Conservation (phyloP, 2,329 filamentous ascomycete species). For the Pleoardoris graminearum region DNA sequence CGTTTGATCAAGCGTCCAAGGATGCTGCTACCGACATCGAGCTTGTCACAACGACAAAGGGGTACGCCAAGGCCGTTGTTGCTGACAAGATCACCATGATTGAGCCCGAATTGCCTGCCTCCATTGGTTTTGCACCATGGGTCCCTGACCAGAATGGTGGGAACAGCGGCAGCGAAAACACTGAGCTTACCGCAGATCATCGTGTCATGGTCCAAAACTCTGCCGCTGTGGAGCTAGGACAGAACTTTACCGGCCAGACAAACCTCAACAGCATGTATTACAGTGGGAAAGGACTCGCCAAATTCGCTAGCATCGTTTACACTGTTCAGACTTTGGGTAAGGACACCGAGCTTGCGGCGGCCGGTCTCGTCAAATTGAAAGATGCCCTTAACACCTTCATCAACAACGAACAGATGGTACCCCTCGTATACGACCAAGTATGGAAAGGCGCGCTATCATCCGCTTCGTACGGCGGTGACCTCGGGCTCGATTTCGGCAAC, state of each 20-base stretch:
- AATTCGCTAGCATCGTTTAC: slow-evolving; percentile 53
- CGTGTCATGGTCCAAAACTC: slow-evolving; percentile 63
- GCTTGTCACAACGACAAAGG: slow-evolving; percentile 84
- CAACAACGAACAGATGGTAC: slow-evolving; percentile 52
- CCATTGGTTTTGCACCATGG: slow-evolving; percentile 83
- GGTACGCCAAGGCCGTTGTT: slow-evolving; percentile 70
- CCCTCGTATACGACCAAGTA: slow-evolving; percentile 59
- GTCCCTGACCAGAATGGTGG: slow-evolving; percentile 51
- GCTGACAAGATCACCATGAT: slow-evolving; percentile 64
- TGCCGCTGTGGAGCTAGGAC: slow-evolving; percentile 71
- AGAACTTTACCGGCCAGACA: slow-evolving; percentile 74
- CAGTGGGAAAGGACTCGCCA: slow-evolving; percentile 62
- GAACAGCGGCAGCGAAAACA: slow-evolving; percentile 37
- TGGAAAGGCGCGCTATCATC: slow-evolving; percentile 87
- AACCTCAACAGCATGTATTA: slow-evolving; percentile 93
- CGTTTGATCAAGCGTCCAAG: slow-evolving; percentile 64
- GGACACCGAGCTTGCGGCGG: slow-evolving; percentile 59
- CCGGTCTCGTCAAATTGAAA: slow-evolving; percentile 56
- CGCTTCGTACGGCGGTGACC: slow-evolving; percentile 63
- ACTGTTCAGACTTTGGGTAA: slow-evolving; percentile 60
- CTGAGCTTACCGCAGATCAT: slow-evolving; percentile 51
- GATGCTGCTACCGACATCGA: slow-evolving; percentile 57
- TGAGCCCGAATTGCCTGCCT: slow-evolving; percentile 69
- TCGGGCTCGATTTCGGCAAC: slow-evolving; percentile 86
- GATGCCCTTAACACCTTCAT: slow-evolving; percentile 56